These are phyloP conservation scores for Clonostachys sp. DNA, from an alignment of 2,329 filamentous ascomycete species.

Conservation along the genomic window DNA sequence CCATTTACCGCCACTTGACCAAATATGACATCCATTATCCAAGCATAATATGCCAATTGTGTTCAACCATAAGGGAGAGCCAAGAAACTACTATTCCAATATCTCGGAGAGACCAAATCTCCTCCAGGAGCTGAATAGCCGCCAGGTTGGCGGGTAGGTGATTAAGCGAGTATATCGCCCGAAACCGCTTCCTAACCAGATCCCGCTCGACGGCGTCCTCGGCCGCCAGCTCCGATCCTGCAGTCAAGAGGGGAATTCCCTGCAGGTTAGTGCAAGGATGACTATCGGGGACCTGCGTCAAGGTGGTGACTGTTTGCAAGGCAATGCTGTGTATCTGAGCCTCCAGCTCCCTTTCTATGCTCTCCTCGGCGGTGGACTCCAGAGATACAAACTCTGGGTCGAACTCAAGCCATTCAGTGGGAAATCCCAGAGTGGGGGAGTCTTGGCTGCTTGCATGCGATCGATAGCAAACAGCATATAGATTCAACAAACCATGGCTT, in stretches of 20 bases:
- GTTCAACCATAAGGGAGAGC: neutral
- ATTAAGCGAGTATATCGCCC: neutral
- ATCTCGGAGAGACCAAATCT: neutral
- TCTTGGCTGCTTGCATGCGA: neutral
- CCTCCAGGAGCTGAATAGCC: neutral
- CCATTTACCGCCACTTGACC: too few species aligned
- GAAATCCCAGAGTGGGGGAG: neutral
- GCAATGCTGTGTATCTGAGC: neutral
- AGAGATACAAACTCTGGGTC: neutral
- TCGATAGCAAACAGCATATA: neutral
- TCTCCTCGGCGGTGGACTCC: too few species aligned
- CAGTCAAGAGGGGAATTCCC: neutral
- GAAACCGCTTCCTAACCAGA: neutral
- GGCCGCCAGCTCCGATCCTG: neutral
- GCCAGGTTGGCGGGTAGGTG: neutral
- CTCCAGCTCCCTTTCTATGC: neutral
- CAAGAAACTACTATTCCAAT: neutral
- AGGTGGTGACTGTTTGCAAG: neutral
- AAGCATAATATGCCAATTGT: neutral
- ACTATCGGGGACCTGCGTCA: neutral
- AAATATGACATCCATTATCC: too few species aligned
- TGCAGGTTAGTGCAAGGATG: neutral
- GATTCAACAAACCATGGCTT: neutral
- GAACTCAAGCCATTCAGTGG: neutral
- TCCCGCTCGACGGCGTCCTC: neutral